Evolutionary conservation across 257 asterid species (phyloP).

Genomic region (Knoxia roxburghii): DNA sequence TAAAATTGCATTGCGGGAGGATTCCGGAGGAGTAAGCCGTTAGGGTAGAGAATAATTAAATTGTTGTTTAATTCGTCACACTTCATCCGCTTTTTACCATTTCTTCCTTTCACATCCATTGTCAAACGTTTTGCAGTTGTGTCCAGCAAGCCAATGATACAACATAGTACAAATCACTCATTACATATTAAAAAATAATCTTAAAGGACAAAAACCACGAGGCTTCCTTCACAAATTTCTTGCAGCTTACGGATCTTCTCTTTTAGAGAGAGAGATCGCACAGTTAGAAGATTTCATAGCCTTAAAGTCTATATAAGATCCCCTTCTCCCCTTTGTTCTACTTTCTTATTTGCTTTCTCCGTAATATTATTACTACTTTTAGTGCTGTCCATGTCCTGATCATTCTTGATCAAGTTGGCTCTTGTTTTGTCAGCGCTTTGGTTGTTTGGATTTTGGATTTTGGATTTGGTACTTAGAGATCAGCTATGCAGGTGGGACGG

Average conservation of each 20-base stretch:
- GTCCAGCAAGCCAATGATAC: slow-evolving; percentile 1
- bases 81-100: slow-evolving; percentile 9
- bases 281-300: slow-evolving; percentile 5
- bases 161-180: neutral
- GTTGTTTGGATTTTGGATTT: too few relatives aligned
- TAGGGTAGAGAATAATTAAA: too few relatives aligned
- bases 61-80: too few relatives aligned
- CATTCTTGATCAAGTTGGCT: too few relatives aligned
- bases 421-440: too few relatives aligned
- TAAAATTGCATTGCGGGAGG: too few relatives aligned
- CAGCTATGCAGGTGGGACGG: too few relatives aligned
- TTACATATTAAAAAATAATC: neutral
- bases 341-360: slow-evolving; percentile 44
- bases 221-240: slow-evolving; percentile 54
- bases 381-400: too few relatives aligned
- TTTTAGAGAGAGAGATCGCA: too few relatives aligned
- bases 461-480: too few relatives aligned
- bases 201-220: slow-evolving; percentile 13
- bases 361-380: too few relatives aligned
- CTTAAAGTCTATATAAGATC: slow-evolving; percentile 34
- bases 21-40: too few relatives aligned
- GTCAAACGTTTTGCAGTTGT: slow-evolving; percentile 19
- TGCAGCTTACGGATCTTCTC: slow-evolving; percentile 22
- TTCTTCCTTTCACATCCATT: slow-evolving; percentile 17
- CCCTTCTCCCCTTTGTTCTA: slow-evolving; percentile 19